Evolutionary conservation across 768 basidiomycete species (phyloP), one percentile per base, ranked within the genome.

Genomic region (Roridomyces roridus): DNA sequence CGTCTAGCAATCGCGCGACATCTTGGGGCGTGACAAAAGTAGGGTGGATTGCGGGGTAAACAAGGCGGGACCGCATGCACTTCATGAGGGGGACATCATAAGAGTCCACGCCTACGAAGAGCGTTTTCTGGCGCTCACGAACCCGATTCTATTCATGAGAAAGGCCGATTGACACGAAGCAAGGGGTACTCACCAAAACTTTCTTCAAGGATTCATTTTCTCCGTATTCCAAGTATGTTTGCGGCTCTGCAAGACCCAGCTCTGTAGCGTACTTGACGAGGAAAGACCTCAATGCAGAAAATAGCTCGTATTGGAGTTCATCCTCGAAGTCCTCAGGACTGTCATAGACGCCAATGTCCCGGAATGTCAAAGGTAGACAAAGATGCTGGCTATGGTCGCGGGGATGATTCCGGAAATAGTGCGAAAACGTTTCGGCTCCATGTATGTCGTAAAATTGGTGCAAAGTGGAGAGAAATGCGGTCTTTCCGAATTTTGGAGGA

Each of bases 401-500:
- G 5, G 8, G 17, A 15, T 24, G 14, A 20, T 3, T 37, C 46
- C 10, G 42, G 23, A 56, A 56, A n/a, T 24, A 18, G 15, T 43
- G n/a, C 7, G 21, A 6, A 25, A 56, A 56, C 5, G 42, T 17
- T 36, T 20, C 15, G 15, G 41, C 47, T 3, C 23, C 41, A 15
- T 49, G 55, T 11, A 44, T 48, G 36, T 51, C 55, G 14, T 39
- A 51, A 28, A 44, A 51, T 6, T 50, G 28, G 4, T 18, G 9
- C 12, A 57, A n/a, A 12, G 43, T 46, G 5, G 55, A 57, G 5
- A 57, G 48, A 40, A 57, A 39, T 21, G 36, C 29, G 6, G 43
- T 57, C n/a, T 57, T 57, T 25, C 55, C 55, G 21, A 57, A 57
- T 9, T 36, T 47, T 2, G 55, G 55, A 4, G 55, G 55, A n/a